Evolutionary conservation across 1,284 basidiomycete species (phyloP), one percentile per base, ranked within the genome.

Genomic region (Marasmius fiardii): DNA sequence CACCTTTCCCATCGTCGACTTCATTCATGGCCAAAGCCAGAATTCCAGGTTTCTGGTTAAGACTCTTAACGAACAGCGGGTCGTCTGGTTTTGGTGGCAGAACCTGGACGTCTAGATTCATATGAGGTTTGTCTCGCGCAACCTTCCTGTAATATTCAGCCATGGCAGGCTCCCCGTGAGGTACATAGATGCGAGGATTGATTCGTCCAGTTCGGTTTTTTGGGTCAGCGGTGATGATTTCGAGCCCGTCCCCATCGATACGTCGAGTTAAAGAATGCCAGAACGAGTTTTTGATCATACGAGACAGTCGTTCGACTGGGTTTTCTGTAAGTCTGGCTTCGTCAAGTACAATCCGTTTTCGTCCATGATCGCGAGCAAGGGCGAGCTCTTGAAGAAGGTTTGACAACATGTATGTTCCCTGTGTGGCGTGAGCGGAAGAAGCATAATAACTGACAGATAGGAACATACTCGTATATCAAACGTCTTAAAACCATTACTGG

Each of bases 341-440:
- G 65, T 98, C 95, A n/a, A 99, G 86, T 12, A 99, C 92, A 68
- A 99, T 97, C 34, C 93, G 91, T 73, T 96, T 96, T 54, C 95
- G 82, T 54, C 92, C 92, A 69, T 95, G 93, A 68, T 98, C 95
- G 12, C 92, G 86, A n/a, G 96, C 96, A 28, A 99, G 85, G 0
- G 96, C 97, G 43, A 99, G 87, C 71, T 99, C 96, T 78, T 99
- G 97, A 26, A 99, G 80, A n/a, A 99, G 84, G 72, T 98, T 99
- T 11, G 96, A 98, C 41, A 99, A 81, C 96, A 98, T 98, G 75
- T 99, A 98, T 14, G 90, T 96, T 44, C 95, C 95, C 93, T 95
- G 61, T n/a, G 51, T 52, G 5, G 31, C 31, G 34, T 31, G 14
- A 20, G 26, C 43, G 49, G 28, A 23, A 43, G 28, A 35, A 24